Conservation (phyloP, 2,329 filamentous ascomycete species). For the Calonectria naviculata region DNA sequence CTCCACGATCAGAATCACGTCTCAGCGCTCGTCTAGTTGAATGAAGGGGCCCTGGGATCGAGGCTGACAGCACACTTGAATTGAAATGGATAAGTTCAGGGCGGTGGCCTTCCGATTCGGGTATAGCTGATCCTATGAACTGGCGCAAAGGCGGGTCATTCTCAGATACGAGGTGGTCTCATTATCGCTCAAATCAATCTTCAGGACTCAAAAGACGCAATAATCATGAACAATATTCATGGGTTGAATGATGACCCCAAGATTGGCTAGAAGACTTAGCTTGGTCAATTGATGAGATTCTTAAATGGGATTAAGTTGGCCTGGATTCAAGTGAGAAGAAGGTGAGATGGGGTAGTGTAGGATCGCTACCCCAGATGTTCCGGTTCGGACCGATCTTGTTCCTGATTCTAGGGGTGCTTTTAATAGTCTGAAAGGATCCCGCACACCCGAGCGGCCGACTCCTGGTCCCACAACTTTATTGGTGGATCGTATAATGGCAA, state of each 20-base stretch:
- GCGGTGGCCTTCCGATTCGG: background rate
- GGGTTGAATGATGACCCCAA: no score
- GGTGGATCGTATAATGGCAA: background rate
- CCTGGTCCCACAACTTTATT: background rate
- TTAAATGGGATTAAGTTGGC: no score
- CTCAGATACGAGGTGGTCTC: background rate
- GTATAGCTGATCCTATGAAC: background rate
- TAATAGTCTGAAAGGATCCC: background rate
- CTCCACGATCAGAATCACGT: background rate
- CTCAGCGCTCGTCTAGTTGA: background rate
- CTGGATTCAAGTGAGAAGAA: background rate
- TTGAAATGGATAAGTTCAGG: background rate
- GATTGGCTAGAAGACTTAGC: background rate
- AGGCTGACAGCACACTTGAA: background rate
- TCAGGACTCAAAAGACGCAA: background rate
- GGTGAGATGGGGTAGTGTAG: background rate
- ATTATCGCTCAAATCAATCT: no score
- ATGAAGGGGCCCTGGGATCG: background rate
- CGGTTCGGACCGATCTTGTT: background rate
- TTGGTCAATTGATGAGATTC: background rate
- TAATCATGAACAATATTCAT: background rate
- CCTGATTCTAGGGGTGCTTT: background rate
- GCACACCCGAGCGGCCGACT: background rate
- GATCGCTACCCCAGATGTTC: background rate
- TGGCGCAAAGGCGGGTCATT: background rate